phyloP scores from a whole-genome alignment of 2,329 filamentous ascomycete species.

The Monilinia vaccinii-corymbosi region DNA sequence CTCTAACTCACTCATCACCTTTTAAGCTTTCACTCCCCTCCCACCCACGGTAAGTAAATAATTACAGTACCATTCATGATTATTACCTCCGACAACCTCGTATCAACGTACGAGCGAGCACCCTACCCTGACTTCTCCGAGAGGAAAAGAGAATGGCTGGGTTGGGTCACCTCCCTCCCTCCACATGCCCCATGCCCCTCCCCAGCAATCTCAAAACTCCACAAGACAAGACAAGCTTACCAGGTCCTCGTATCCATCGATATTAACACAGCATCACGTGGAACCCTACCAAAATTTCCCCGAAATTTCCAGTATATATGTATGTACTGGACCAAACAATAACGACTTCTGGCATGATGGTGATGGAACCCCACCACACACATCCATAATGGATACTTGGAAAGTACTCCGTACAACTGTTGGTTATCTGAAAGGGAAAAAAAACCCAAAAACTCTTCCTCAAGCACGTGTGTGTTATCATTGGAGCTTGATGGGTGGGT shows the following conservation, averaged over 20 bases:
- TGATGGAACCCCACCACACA: not conserved
- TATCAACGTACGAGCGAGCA: not conserved
- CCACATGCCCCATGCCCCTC: not conserved
- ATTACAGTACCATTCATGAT: not conserved
- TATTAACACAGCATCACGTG: not conserved
- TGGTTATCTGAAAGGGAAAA: no score
- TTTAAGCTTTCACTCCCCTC: not conserved
- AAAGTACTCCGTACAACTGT: no score
- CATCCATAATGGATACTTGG: not conserved
- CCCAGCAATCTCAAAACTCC: not conserved
- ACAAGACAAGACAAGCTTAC: not conserved
- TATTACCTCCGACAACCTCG: not conserved
- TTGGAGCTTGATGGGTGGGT: no score
- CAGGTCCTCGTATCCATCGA: no score
- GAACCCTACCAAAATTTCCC: not conserved
- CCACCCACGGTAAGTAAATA: no score
- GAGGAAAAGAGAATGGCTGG: not conserved
- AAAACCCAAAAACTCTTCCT: not conserved
- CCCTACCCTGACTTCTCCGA: not conserved
- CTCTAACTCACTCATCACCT: not conserved
- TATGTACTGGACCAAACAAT: no score
- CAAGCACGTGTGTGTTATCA: not conserved
- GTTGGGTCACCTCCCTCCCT: no score
- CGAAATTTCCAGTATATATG: no score
- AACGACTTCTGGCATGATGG: not conserved